Base-by-base conservation (phyloP, 306 rosid species). In the Heteromeles arbutifolia region DNA sequence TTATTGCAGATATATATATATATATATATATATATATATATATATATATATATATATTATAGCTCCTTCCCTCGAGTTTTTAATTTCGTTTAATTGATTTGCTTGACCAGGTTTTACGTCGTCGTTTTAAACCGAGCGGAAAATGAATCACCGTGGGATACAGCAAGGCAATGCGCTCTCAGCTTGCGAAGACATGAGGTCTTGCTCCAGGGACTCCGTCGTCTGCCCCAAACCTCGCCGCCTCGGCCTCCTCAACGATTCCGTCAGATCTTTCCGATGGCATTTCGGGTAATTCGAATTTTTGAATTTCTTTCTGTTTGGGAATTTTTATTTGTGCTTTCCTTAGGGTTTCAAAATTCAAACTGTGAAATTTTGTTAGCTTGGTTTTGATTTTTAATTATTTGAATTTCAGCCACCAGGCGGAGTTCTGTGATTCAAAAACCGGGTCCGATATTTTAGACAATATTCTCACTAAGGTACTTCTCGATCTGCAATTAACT, bases 141-240 rank as follows among this genome's bases (percentile, higher is more conserved):
- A 53, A 86, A 90, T 90, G 97, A 92, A 92, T 56, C 93, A 86
- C 84, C 88, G 86, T 70, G 85, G 75, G 69, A 77, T 89, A 74
- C 90, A 79, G 74, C 93, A 85, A 73, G 89, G 54, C 78, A 44
- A 84, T 91, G 87, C 87, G 62, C 88, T 88, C 79, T 87, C 96
- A n/a, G 78, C 84, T 21, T 77, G 71, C 58, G 93, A 95, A 48
- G 93, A 90, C 82, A 82, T 88, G 80, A 82, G 84, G 72, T 64
- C 57, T 79, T 72, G 19, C 32, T 62, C 82, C 9, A 79, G 82
- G 54, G 88, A 88, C 28, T 67, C 70, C 28, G 79, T 94, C 26
- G 84, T 92, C 73, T 95, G 99, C 34, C 99, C 99, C 61, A 92
- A 92, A 73, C 97, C 99, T 7, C 99, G 99, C 81, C 97, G 97